A percentile compares a stretch with the other conserved stretches of the same genome.
phyloP scores from a whole-genome alignment of 257 asterid species.

The Salvia splendens region DNA sequence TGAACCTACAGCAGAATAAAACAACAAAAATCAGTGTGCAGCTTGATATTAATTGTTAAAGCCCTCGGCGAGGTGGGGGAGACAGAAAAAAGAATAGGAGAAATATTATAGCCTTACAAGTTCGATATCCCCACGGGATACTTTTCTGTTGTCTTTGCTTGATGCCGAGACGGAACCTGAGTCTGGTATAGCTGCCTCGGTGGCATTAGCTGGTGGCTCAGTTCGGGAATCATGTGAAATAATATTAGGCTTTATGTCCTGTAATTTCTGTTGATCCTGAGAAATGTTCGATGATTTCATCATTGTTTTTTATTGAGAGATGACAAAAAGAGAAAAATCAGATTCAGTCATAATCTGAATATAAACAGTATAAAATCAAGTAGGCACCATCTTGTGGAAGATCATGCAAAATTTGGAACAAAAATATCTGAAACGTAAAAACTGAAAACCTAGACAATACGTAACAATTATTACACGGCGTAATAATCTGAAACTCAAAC shows the following conservation, averaged over 20 bases:
- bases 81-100: background rate
- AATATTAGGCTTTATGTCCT: conserved; percentile 64
- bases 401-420: background rate
- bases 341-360: background rate
- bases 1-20: conserved; percentile 69
- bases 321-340: background rate
- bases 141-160: conserved; percentile 80
- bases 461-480: background rate
- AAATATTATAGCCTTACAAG: conserved; percentile 57
- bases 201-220: conserved; percentile 55
- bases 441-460: background rate
- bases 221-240: conserved; percentile 65
- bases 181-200: conserved; percentile 78
- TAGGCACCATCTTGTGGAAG: background rate
- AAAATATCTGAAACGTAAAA: conserved; percentile 8
- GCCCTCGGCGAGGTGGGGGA: background rate
- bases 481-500: background rate
- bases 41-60: background rate
- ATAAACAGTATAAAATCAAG: background rate
- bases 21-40: conserved; percentile 16
- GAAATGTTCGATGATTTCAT: background rate
- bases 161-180: conserved; percentile 86
- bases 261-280: conserved; percentile 51
- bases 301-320: too few relatives aligned
- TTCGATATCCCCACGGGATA: conserved; percentile 93